Conservation (phyloP, 208 protist genomes). For the Sergeia podlipaevii region DNA sequence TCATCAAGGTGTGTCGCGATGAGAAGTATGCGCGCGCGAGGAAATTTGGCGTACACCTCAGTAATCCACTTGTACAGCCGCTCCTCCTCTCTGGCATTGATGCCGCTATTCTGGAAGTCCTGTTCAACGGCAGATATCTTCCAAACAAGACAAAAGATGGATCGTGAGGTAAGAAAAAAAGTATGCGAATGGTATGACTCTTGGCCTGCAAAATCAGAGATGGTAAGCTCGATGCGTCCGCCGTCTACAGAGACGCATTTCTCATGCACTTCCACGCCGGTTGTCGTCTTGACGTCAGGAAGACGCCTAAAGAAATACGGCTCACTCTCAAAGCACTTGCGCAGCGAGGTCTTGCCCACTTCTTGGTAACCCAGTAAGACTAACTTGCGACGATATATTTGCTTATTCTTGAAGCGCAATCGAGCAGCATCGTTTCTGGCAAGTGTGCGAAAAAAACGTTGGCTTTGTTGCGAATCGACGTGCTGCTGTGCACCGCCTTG, state of each 20-base stretch:
- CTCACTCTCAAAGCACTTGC: slow-evolving; percentile 87
- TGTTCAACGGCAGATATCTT: slow-evolving; percentile 87
- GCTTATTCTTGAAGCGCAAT: slow-evolving; percentile 50
- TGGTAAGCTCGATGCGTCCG: slow-evolving; percentile 53
- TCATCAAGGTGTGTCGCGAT: slow-evolving; percentile 89
- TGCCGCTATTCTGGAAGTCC: slow-evolving; percentile 75
- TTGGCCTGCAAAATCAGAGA: slow-evolving; percentile 88
- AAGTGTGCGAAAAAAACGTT: slow-evolving; percentile 5
- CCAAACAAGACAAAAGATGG: slow-evolving; percentile 88
- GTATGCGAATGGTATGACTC: slow-evolving; percentile 86
- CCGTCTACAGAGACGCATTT: slow-evolving; percentile 49
- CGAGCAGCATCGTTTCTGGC: slow-evolving; percentile 14
- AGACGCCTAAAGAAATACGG: slow-evolving; percentile 76
- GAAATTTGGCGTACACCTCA: slow-evolving; percentile 88
- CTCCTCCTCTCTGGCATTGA: slow-evolving; percentile 76
- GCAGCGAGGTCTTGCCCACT: slow-evolving; percentile 87
- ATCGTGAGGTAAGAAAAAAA: slow-evolving; percentile 79
- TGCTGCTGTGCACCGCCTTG: slow-evolving; percentile 5
- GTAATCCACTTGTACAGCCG: slow-evolving; percentile 80
- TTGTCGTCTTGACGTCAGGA: slow-evolving; percentile 78
- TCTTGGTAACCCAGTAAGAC: slow-evolving; percentile 85
- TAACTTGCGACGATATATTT: slow-evolving; percentile 74
- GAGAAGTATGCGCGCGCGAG: slow-evolving; percentile 61
- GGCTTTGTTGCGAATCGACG: slow-evolving; percentile 6
- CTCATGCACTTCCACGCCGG: slow-evolving; percentile 73